Base-by-base conservation (phyloP, 345 rosid species). In the Noccaea caerulescens region DNA sequence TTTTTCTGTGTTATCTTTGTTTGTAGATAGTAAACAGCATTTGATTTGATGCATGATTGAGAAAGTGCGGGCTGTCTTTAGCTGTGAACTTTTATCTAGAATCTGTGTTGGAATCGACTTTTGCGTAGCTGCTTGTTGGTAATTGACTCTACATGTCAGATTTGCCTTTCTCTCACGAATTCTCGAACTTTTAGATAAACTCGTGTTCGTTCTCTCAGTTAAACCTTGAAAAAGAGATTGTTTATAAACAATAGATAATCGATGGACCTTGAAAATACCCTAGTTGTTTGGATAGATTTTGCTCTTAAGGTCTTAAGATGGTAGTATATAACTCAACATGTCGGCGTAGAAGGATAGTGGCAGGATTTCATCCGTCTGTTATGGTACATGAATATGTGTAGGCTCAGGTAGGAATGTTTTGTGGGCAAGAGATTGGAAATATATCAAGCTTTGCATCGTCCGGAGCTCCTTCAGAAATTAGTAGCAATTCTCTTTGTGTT, bases 321-420 rank as follows among this genome's bases (percentile, higher is more conserved):
- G 18, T 16, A 57, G 67, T 42, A 8, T 41, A 38, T 41, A 23
- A 47, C 55, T 43, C 5, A 58, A 43, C 45, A 34, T 52, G 62
- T 58, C 3, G 36, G 56, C 54, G 53, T 68, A 68, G 73, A 75
- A 75, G 73, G 69, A 70, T 76, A 42, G 71, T 52, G 77, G 80
- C 56, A 58, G 58, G 12, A 73, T 71, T 73, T 80, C 64, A 51
- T 78, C 76, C 69, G 72, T 79, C 57, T 77, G 58, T 85, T 82
- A 86, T 83, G 90, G 86, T 86, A 67, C 90, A 81, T 91, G 82
- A 79, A 87, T 85, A 82, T 91, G 82, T 91, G 97, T 93, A 93
- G 98, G 98, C 86, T 84, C 97, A 91, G 96, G 96, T 91, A 87
- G 96, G 90, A 81, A 83, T 84, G 76, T 86, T 86, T 83, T 87